These are phyloP conservation scores for Yamadazyma sp. DNA, from an alignment of 1,139 yeast genomes.

Conservation along the genomic window DNA sequence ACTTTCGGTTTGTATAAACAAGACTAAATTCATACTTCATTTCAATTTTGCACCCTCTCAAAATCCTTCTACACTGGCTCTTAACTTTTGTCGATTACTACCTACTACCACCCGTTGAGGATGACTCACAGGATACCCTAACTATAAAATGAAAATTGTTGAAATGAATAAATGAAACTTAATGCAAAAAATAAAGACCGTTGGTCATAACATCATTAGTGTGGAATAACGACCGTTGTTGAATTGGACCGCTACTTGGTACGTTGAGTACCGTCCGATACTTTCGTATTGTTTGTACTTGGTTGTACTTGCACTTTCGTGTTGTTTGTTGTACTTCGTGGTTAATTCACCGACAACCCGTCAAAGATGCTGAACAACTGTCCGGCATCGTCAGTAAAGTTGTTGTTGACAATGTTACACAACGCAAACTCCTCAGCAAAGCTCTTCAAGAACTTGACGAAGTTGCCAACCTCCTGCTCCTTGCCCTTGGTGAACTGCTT, in stretches of 20 bases:
- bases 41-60: no score
- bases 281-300: no score
- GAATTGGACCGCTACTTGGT: constrained; percentile 16
- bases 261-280: constrained; percentile 19
- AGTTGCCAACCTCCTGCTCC: constrained; percentile 25
- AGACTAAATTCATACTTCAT: not conserved
- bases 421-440: constrained; percentile 50
- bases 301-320: not conserved
- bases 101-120: constrained; percentile 22
- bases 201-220: constrained; percentile 10
- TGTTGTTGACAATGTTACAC: constrained; percentile 90
- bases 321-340: not conserved
- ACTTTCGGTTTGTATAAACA: not conserved
- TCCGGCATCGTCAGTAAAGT: constrained; percentile 55
- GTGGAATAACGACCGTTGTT: constrained; percentile 10
- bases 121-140: constrained; percentile 27
- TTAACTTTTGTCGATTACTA: not conserved
- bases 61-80: no score
- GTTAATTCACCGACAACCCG: constrained; percentile 18
- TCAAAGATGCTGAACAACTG: constrained; percentile 47
- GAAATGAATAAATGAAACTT: constrained; percentile 15
- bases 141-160: constrained; percentile 11
- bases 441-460: constrained; percentile 40
- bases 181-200: constrained; percentile 12
- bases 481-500: constrained; percentile 28